Conservation (phyloP, 306 rosid species). For the Alnus rubra region DNA sequence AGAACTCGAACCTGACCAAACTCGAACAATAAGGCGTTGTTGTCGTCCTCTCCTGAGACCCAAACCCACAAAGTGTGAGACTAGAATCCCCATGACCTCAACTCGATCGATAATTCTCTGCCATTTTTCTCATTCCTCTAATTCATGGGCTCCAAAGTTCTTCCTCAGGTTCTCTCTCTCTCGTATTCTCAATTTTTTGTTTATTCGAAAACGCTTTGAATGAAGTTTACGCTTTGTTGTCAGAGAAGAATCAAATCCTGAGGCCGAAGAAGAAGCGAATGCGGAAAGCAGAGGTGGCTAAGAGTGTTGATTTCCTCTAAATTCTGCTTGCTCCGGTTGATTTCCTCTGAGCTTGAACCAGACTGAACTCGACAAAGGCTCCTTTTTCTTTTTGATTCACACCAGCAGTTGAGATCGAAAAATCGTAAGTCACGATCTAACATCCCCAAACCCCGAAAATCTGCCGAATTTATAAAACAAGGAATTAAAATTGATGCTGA, state of each 20-base stretch:
- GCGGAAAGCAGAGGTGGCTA: conserved; percentile 33
- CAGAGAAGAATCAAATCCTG: conserved; percentile 60
- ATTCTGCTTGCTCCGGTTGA: too few relatives aligned
- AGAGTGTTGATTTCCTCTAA: conserved; percentile 6
- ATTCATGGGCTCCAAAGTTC: background rate
- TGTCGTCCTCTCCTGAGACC: background rate
- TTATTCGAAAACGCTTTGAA: background rate
- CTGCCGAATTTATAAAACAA: too few relatives aligned
- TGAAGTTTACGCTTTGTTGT: conserved; percentile 29
- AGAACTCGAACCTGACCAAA: too few relatives aligned
- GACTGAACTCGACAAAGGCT: too few relatives aligned
- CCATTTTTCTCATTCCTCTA: background rate
- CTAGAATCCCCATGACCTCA: background rate
- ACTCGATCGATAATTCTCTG: background rate
- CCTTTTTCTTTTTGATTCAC: too few relatives aligned
- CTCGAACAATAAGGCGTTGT: background rate
- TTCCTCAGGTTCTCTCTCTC: background rate
- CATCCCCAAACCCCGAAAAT: too few relatives aligned
- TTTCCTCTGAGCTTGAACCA: too few relatives aligned
- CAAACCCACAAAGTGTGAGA: background rate
- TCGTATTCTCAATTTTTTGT: background rate
- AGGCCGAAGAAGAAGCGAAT: conserved; percentile 35
- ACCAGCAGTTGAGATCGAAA: too few relatives aligned
- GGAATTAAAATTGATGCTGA: too few relatives aligned
- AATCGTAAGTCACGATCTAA: too few relatives aligned